phyloP scores from a whole-genome alignment of 352 stramenopile genomes.

The Globisporangium paddicum region DNA sequence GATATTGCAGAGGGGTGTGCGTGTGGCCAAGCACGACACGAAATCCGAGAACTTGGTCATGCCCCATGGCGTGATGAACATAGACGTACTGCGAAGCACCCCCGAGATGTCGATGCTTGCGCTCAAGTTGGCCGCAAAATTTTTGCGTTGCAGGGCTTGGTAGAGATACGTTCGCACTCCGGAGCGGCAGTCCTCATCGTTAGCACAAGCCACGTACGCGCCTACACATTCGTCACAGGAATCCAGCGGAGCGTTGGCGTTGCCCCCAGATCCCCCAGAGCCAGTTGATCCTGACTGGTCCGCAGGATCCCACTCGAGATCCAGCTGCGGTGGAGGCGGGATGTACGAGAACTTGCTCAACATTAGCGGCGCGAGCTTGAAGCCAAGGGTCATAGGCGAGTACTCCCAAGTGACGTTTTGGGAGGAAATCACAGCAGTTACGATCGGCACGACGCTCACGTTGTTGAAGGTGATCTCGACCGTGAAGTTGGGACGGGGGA shows the following conservation, averaged over 20 bases:
- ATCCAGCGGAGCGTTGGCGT: constrained; percentile 1
- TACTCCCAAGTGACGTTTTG: constrained; percentile 1
- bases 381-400: constrained; percentile 2
- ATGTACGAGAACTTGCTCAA: constrained; percentile 36
- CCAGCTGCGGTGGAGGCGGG: constrained; percentile 21
- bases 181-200: constrained; percentile 30
- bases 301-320: constrained; percentile 22
- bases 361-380: constrained; percentile 23
- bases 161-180: constrained; percentile 29
- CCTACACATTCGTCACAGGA: constrained; percentile 20
- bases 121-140: neutral
- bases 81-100: constrained; percentile 14
- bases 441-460: constrained; percentile 20
- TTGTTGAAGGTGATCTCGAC: constrained; percentile 33
- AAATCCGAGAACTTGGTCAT: constrained; percentile 26
- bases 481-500: constrained; percentile 20
- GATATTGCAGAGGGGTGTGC: constrained; percentile 17
- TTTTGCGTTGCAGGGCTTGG: constrained; percentile 11
- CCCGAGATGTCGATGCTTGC: constrained; percentile 5
- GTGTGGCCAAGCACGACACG: constrained; percentile 22
- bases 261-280: neutral
- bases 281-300: constrained; percentile 8
- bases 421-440: constrained; percentile 1
- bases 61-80: constrained; percentile 25
- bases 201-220: constrained; percentile 18